phyloP scores from a whole-genome alignment of 495 filamentous ascomycete species.

The Xylaria sp. region DNA sequence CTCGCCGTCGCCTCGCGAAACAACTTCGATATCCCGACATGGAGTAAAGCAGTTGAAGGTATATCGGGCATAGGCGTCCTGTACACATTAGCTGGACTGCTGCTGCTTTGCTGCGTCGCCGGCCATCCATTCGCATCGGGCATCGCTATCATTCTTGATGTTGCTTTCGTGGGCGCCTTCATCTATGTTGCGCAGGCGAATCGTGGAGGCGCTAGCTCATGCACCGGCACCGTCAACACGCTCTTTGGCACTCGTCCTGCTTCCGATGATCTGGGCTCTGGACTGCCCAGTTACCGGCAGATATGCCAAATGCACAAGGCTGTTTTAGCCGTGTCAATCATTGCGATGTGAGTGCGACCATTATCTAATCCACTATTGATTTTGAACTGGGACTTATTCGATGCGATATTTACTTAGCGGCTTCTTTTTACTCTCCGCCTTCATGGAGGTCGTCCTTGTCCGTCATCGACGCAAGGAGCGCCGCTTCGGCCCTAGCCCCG shows the following conservation, averaged over 20 bases:
- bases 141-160: conserved; percentile 70
- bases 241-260: conserved; percentile 68
- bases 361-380: not conserved
- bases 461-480: conserved; percentile 79
- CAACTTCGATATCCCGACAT: conserved; percentile 63
- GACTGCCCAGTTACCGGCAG: conserved; percentile 58
- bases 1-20: conserved; percentile 66
- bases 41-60: conserved; percentile 79
- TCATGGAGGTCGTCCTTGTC: conserved; percentile 67
- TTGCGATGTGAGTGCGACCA: conserved; percentile 69
- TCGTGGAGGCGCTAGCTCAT: conserved; percentile 66
- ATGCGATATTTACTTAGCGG: conserved; percentile 51
- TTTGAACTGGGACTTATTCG: conserved; percentile 24
- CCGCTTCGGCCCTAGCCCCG: conserved; percentile 77
- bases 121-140: conserved; percentile 71
- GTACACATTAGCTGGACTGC: conserved; percentile 72
- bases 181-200: conserved; percentile 68
- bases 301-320: conserved; percentile 77
- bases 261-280: conserved; percentile 44
- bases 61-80: conserved; percentile 75
- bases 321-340: conserved; percentile 76
- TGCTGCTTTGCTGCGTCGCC: conserved; percentile 80
- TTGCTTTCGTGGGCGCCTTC: conserved; percentile 63
- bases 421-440: conserved; percentile 71
- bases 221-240: conserved; percentile 68